Percentiles rank a stretch among this genome's conserved stretches.
These are phyloP conservation scores for Citrus maxima DNA, from an alignment of 345 rosid species.

Conservation along the genomic window DNA sequence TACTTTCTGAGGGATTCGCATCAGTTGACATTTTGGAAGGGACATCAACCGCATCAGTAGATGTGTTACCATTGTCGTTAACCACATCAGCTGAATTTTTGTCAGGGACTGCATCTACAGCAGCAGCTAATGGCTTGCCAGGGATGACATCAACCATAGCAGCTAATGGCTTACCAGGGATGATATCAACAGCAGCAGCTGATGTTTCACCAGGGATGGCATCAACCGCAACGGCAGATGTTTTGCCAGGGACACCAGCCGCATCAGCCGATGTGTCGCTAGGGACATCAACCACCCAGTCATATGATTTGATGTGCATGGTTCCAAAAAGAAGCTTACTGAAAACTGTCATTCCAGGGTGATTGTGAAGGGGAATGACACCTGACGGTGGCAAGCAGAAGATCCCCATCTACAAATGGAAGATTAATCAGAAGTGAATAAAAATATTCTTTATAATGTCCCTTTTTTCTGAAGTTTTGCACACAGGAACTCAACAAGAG, in stretches of 20 bases:
- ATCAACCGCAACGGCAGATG: background rate
- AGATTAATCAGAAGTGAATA: background rate
- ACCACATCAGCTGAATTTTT: background rate
- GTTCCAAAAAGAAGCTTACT: conserved; percentile 90
- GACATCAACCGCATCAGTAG: conserved; percentile 32
- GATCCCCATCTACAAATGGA: conserved; percentile 68
- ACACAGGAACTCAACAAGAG: background rate
- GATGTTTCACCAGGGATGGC: conserved; percentile 28
- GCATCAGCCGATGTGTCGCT: conserved; percentile 16
- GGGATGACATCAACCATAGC: background rate
- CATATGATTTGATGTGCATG: conserved; percentile 94
- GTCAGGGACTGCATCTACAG: background rate
- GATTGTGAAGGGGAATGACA: conserved; percentile 92
- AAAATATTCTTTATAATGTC: background rate
- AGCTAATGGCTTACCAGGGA: background rate
- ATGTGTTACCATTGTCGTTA: background rate
- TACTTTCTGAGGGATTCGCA: conserved; percentile 30
- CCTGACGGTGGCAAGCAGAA: conserved; percentile 90
- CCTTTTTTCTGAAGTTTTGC: background rate
- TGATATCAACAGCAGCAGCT: background rate
- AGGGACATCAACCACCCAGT: conserved; percentile 68
- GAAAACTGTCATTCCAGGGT: conserved; percentile 97
- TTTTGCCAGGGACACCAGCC: conserved; percentile 15
- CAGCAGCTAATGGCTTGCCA: background rate
- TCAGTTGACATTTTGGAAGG: conserved; percentile 29